Evolutionary conservation across 371 early-diverging fungal species (phyloP), one percentile per base, ranked within the genome.

Genomic region (Coemansia sp.): DNA sequence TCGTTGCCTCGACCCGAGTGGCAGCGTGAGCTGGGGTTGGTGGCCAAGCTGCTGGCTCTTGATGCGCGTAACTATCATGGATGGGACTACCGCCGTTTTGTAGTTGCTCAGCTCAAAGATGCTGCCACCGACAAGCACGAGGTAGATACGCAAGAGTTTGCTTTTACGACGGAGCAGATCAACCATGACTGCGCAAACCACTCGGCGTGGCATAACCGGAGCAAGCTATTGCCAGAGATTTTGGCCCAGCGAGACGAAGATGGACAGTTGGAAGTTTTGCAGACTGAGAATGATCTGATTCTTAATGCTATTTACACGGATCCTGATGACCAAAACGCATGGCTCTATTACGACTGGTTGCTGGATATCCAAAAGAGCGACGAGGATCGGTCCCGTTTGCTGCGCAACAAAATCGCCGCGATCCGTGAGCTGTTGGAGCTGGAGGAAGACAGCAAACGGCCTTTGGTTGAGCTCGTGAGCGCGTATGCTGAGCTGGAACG

Each of bases 31-130:
- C 77, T 95, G 29, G 80, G 69, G 21, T 80, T 98, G 45, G 86
- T 90, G 8, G 82, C 84, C 26, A 86, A 86, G 71, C 85, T 97
- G 82, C 73, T 98, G 60, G 85, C 88, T 1, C 52, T 89, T 69
- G 98, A 98, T 81, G 85, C 93, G 6, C 84, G 97, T 53, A 98
- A 98, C 82, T 98, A 94, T 72, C 98, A 98, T 75, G 95, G 95
- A 11, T 98, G 98, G 98, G 85, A 89, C 76, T 95, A 97, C 79
- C 86, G 98, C 10, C 87, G 95, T 0, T 88, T 86, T 52, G 90
- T 98, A 0, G 84, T 92, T 22, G 58, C 78, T 0, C 82, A 84
- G 37, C 63, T 88, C 39, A 72, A 77, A 11, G 71, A 76, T 53
- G 42, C 72, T 1, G 60, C 68, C n/a, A 75, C 81, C 4, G 51